Conservation (phyloP, 306 rosid genomes). For the Trifolium pratense region DNA sequence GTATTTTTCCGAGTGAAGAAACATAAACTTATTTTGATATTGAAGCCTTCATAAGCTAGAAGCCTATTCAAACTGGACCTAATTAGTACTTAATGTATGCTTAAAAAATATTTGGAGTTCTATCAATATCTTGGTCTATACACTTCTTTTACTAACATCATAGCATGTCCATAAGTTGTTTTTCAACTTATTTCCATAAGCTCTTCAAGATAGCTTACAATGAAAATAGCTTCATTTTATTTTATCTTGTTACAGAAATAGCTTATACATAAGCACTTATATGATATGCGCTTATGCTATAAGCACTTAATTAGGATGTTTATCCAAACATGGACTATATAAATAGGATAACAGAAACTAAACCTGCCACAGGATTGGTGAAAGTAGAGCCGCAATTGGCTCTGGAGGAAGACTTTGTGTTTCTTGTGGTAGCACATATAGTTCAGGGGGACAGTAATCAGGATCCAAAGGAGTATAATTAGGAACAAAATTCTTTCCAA, state of each 20-base stretch:
- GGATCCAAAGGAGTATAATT: slow-evolving; percentile 77
- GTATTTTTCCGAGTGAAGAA: not conserved
- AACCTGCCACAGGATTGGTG: slow-evolving; percentile 97
- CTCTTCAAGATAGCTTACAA: not conserved
- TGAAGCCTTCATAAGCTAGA: not conserved
- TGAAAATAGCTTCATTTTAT: too few relatives aligned
- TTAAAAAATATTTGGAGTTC: too few relatives aligned
- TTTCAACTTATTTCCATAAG: not conserved
- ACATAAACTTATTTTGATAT: not conserved
- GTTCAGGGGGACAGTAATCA: slow-evolving; percentile 86
- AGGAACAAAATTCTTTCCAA: slow-evolving; percentile 87
- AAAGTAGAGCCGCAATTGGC: slow-evolving; percentile 87
- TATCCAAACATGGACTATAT: not conserved
- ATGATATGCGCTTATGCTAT: not conserved
- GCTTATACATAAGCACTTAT: too few relatives aligned
- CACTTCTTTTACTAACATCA: too few relatives aligned
- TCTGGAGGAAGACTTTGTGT: slow-evolving; percentile 93
- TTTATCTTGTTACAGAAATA: too few relatives aligned
- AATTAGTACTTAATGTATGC: too few relatives aligned
- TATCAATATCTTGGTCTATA: too few relatives aligned
- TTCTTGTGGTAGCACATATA: slow-evolving; percentile 86
- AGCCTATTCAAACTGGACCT: too few relatives aligned
- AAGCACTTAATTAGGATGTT: not conserved
- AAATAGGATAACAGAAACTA: slow-evolving; percentile 34
- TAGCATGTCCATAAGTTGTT: not conserved